Evolutionary conservation across 257 asterid genomes (phyloP), one percentile per base, ranked within the genome.

Genomic region (Perilla frutescens): DNA sequence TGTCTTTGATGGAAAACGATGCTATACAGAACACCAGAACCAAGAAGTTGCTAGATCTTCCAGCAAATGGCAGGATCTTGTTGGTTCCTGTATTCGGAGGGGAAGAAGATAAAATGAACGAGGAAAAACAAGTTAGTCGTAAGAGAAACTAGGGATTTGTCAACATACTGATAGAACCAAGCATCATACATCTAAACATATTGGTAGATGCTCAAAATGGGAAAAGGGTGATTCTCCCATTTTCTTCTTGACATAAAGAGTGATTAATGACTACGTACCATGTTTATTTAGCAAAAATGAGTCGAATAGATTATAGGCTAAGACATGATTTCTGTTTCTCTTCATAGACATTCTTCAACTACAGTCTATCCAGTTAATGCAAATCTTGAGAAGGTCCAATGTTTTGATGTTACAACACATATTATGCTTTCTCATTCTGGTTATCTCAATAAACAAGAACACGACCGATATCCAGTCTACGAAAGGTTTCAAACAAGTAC

Each of bases 71-170:
- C 57, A 26, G 60, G 72, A 20, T 62, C 74, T 49, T 8, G 60
- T 10, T 47, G 39, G 66, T 63, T 68, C 81, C 81, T 83, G 61
- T 40, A 66, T 7, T 26, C 40, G 4, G 45, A n/a, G 6, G 39
- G 8, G 4, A 29, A 41, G 10, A 20, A 20, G 26, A 20, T 20
- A 54, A 37, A 49, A 48, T 13, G 13, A 48, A 64, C 12, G 10
- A 12, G 4, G 49, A 34, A 57, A 51, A 34, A 13, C 14, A 8
- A 0, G 56, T 72, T 20, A 20, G 26, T 20, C 26, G 15, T 48
- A 7, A 57, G 41, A 32, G 5, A 50, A 65, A 31, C 37, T 13
- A 45, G n/a, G 62, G 29, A 40, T 63, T 75, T 36, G 66, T 10
- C 3, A 36, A 69, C 26, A 8, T 13, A 58, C 20, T 3, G 43